Conservation (phyloP, 2,329 filamentous ascomycete species). For the Teratosphaeria pseudoeucalypti region DNA sequence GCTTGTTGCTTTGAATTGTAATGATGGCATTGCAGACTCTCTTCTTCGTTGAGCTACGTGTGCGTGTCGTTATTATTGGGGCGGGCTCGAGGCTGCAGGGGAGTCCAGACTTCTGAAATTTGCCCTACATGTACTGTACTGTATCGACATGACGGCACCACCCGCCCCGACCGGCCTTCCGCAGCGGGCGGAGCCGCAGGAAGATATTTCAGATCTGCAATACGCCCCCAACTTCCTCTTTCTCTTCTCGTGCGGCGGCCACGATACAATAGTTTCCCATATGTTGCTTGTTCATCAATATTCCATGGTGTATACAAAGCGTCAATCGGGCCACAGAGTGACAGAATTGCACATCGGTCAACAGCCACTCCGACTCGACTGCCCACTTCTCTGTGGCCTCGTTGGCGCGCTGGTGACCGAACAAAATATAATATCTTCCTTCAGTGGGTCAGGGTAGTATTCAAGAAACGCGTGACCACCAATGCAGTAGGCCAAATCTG, state of each 20-base stretch:
- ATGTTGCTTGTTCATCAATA: slow-evolving; percentile 22
- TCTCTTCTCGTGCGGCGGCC: slow-evolving; percentile 26
- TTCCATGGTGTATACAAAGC: slow-evolving; percentile 19
- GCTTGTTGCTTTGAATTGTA: neutral
- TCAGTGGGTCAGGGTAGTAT: neutral
- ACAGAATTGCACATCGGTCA: slow-evolving; percentile 25
- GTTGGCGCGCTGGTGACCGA: slow-evolving; percentile 26
- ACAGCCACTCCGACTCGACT: slow-evolving; percentile 25
- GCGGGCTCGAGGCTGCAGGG: too few species aligned
- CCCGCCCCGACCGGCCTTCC: neutral
- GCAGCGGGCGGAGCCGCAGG: neutral
- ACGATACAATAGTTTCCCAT: slow-evolving; percentile 23
- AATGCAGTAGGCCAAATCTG: neutral
- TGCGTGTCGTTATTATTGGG: too few species aligned
- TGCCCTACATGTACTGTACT: too few species aligned
- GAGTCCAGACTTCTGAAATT: too few species aligned
- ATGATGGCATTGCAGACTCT: too few species aligned
- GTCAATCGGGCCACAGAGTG: slow-evolving; percentile 26
- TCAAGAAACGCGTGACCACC: neutral
- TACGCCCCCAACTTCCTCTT: slow-evolving; percentile 8
- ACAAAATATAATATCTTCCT: slow-evolving; percentile 12
- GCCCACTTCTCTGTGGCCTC: slow-evolving; percentile 20
- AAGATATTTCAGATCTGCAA: slow-evolving; percentile 1
- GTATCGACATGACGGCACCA: neutral
- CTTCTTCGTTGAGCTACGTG: too few species aligned